phyloP scores from a whole-genome alignment of 345 rosid species.

The Fremontodendron californicum region DNA sequence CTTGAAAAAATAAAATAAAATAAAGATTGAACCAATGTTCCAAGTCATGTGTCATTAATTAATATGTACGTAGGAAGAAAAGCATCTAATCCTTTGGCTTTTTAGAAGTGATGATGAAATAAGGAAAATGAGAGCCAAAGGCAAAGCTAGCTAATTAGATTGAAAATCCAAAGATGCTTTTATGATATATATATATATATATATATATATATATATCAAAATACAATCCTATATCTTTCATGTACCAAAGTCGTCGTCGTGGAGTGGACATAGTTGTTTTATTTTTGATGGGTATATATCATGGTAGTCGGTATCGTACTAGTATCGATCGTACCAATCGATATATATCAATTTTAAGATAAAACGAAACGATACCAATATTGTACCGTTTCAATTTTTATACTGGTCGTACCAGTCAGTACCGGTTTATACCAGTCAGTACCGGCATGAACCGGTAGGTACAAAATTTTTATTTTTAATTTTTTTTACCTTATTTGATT shows the following conservation, averaged over 20 bases:
- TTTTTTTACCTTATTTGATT: no score
- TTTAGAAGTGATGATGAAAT: slow-evolving; percentile 1
- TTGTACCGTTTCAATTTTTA: no score
- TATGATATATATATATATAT: no score
- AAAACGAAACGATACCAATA: no score
- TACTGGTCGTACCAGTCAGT: no score
- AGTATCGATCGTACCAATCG: no score
- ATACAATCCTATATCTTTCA: not conserved
- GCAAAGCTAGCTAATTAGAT: not conserved
- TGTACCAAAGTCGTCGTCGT: not conserved
- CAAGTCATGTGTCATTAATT: slow-evolving; percentile 13
- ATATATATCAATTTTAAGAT: no score
- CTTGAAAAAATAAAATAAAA: not conserved
- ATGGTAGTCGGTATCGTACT: no score
- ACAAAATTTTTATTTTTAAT: no score
- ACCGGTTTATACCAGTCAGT: no score
- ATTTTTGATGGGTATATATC: not conserved
- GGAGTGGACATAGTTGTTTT: not conserved
- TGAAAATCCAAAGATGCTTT: not conserved
- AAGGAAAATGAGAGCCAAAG: not conserved
- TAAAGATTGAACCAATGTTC: not conserved
- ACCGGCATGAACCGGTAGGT: no score
- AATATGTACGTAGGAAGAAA: slow-evolving; percentile 12
- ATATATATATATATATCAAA: not conserved
- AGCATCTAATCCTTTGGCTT: slow-evolving; percentile 13